A percentile compares a stretch with the other conserved stretches of the same genome.
Evolutionary conservation across 2,329 filamentous ascomycete genomes (phyloP).

Genomic region (Colletotrichum plurivorum): DNA sequence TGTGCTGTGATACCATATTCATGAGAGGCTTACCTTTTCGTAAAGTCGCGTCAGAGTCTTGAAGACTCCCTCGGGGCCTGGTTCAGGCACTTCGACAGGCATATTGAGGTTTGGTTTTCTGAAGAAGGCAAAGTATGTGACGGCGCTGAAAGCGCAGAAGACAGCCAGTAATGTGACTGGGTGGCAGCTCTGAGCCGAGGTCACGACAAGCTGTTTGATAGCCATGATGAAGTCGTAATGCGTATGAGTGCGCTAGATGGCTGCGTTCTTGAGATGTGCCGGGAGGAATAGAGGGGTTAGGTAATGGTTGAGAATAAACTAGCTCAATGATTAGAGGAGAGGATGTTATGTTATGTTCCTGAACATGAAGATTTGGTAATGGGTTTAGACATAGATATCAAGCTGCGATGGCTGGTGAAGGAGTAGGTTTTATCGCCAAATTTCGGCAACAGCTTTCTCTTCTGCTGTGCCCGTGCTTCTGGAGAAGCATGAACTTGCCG

Average conservation of each 20-base stretch:
- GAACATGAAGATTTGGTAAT: conserved; percentile 6
- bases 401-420: neutral
- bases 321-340: neutral
- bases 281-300: neutral
- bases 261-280: neutral
- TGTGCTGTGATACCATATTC: accelerated
- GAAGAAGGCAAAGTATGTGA: conserved; percentile 11
- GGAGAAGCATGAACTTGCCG: neutral
- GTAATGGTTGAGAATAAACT: neutral
- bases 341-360: conserved; percentile 6
- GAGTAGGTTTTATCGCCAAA: neutral
- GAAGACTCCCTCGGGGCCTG: conserved; percentile 24
- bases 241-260: neutral
- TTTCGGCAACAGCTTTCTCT: neutral
- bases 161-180: conserved; percentile 8
- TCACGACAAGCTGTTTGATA: conserved; percentile 2
- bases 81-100: conserved; percentile 13
- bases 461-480: neutral
- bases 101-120: conserved; percentile 21
- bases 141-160: neutral
- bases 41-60: conserved; percentile 22
- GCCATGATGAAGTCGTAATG: conserved; percentile 3
- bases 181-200: conserved; percentile 9
- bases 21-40: conserved; percentile 4
- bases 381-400: too few species aligned